phyloP scores from a whole-genome alignment of 108 stramenopile genomes.

The Pseudonitzschia delicatissima region DNA sequence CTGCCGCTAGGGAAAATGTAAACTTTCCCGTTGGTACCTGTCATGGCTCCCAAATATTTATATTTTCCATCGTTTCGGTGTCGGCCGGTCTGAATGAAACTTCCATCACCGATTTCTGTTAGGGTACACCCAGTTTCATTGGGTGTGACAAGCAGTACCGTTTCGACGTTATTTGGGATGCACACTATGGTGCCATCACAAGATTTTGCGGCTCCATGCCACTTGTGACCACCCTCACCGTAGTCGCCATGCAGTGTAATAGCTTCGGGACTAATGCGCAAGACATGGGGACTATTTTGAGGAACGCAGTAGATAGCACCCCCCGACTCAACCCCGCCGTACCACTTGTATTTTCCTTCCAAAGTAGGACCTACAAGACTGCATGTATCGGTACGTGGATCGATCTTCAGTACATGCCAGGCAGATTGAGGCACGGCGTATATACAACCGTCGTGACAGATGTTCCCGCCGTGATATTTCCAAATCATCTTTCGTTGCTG shows the following conservation, averaged over 20 bases:
- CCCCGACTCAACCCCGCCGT: constrained; percentile 77
- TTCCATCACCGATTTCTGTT: constrained; percentile 26
- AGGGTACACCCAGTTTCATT: constrained; percentile 13
- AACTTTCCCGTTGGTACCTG: constrained; percentile 63
- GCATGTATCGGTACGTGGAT: constrained; percentile 62
- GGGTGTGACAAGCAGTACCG: constrained; percentile 67
- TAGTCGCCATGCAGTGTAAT: constrained; percentile 68
- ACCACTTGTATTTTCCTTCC: constrained; percentile 83
- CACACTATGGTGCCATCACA: constrained; percentile 70
- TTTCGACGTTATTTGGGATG: constrained; percentile 78
- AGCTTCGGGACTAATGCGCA: constrained; percentile 56
- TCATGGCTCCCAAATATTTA: constrained; percentile 84
- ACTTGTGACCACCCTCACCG: constrained; percentile 65
- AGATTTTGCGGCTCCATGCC: constrained; percentile 81
- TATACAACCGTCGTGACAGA: constrained; percentile 68
- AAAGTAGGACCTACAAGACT: constrained; percentile 58
- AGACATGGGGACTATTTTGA: constrained; percentile 68
- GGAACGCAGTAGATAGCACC: constrained; percentile 85
- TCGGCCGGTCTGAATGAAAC: constrained; percentile 47
- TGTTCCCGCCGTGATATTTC: constrained; percentile 87
- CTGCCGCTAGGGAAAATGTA: constrained; percentile 80
- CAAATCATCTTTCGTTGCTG: constrained; percentile 47
- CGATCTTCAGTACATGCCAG: constrained; percentile 60
- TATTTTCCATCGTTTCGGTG: constrained; percentile 86
- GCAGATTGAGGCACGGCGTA: constrained; percentile 85